Percentiles rank a stretch among this genome's conserved stretches.
Conservation (phyloP, 2,329 filamentous ascomycete genomes). For the Metarhizium humberi region DNA sequence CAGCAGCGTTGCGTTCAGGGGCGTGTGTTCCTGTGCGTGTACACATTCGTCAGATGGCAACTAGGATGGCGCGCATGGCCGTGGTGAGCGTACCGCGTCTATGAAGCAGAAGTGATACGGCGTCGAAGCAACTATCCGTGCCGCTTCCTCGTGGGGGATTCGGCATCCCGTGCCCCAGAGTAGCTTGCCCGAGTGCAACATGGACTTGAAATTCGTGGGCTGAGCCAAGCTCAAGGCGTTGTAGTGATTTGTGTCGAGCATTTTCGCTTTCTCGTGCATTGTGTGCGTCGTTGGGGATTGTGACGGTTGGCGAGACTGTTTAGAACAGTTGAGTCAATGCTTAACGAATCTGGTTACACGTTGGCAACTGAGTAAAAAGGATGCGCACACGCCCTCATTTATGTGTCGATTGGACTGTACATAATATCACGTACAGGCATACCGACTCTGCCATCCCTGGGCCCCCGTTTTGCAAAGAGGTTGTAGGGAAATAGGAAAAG, state of each 20-base stretch:
- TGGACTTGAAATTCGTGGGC: constrained; percentile 4
- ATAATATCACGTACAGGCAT: too few species aligned
- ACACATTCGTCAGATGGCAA: too few species aligned
- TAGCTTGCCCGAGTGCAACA: not conserved
- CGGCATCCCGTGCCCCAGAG: constrained; percentile 6
- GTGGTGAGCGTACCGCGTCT: constrained; percentile 1
- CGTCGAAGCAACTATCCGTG: constrained; percentile 3
- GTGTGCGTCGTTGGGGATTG: not conserved
- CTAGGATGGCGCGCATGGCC: too few species aligned
- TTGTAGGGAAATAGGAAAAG: too few species aligned
- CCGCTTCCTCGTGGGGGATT: constrained; percentile 4
- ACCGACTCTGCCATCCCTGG: too few species aligned
- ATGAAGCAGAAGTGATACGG: constrained; percentile 5
- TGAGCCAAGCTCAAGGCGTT: constrained; percentile 4
- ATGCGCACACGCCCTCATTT: too few species aligned
- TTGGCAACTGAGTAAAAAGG: too few species aligned
- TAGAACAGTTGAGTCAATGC: not conserved
- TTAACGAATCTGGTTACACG: not conserved
- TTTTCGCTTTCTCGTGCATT: not conserved
- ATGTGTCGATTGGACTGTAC: too few species aligned
- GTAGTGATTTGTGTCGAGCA: not conserved
- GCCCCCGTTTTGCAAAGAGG: too few species aligned
- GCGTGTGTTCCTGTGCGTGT: constrained; percentile 2
- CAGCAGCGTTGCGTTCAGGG: constrained; percentile 1
- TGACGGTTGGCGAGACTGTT: not conserved